Base-by-base conservation (phyloP, 331 rosid genomes). In the Acacia concinna region DNA sequence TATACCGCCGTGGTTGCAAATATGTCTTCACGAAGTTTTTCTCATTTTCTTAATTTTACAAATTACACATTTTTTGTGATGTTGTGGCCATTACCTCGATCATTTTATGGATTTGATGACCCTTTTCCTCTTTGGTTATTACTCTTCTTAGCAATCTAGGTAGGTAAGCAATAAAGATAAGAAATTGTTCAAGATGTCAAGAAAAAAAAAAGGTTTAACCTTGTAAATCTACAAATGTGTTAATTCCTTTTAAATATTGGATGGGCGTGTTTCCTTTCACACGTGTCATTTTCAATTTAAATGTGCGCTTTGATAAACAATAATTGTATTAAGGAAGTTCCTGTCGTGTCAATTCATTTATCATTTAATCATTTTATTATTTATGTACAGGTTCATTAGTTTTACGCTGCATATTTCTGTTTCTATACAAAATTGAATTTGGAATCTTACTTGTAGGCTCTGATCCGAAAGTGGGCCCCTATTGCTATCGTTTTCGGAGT, bases 401-500 rank as follows among this genome's bases (percentile, higher is more conserved):
- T 49, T 71, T 38, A 12, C 60, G n/a, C 38, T 23, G 21, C 30
- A 13, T 32, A 68, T 40, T 25, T 41, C 27, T 2, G 11, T 60
- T 56, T 21, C 13, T 14, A 75, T 37, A n/a, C 23, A 71, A 71
- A 59, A 82, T 75, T 80, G 38, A 6, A 82, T 73, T 76, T 62
- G 2, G 54, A 73, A 15, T 84, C 49, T 85, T 76, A 44, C 40
- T 54, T 87, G 77, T 74, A 96, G 99, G 98, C 98, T 75, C 83
- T 96, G 68, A 93, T 96, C 81, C 90, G 92, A 72, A 96, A 96
- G 91, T 90, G 96, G 97, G 99, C 98, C 4, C 99, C 99, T 40
- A 92, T 93, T 77, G 97, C 98, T 60, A 91, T 96, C 70, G 98
- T 93, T 71, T 88, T 96, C 5, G 99, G 98, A 89, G 95, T 91